Percentiles rank a stretch among this genome's conserved stretches.
Evolutionary conservation across 139 green algal genomes (phyloP).

Genomic region (Pleodorina starrii): DNA sequence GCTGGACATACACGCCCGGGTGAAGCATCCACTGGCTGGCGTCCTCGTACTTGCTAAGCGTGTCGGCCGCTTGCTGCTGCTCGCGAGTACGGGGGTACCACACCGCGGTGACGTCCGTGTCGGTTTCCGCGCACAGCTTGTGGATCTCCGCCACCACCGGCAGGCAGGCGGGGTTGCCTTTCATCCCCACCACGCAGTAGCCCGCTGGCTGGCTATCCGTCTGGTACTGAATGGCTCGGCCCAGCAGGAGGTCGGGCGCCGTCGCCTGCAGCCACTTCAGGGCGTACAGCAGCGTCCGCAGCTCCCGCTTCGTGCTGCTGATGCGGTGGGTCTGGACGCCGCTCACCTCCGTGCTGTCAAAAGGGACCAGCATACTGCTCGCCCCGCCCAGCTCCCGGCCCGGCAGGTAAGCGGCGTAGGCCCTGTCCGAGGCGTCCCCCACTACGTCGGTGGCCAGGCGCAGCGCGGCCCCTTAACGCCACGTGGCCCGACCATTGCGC

Average conservation of each 20-base stretch:
- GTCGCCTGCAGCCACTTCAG: not conserved
- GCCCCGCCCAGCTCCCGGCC: not conserved
- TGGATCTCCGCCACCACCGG: not conserved
- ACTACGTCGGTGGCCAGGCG: not conserved
- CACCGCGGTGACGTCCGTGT: not conserved
- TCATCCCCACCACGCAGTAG: constrained; percentile 15
- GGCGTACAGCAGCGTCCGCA: not conserved
- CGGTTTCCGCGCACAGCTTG: too few species aligned
- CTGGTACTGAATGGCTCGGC: not conserved
- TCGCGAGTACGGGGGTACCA: not conserved
- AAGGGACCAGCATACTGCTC: not conserved
- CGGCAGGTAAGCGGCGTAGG: not conserved
- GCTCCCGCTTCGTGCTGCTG: constrained; percentile 28
- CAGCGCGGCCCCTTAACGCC: not conserved
- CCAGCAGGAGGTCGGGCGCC: not conserved
- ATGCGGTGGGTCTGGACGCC: too few species aligned
- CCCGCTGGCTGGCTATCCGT: constrained; percentile 18
- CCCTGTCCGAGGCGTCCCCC: constrained; percentile 26
- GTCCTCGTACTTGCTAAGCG: not conserved
- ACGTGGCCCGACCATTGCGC: not conserved
- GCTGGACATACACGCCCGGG: not conserved
- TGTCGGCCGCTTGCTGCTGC: constrained; percentile 1
- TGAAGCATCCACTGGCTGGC: not conserved
- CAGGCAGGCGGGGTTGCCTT: not conserved
- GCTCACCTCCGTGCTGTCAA: not conserved